A percentile compares a stretch with the other conserved stretches of the same genome.
Conservation (phyloP, 805 yeast species). For the Starmerella sp. region DNA sequence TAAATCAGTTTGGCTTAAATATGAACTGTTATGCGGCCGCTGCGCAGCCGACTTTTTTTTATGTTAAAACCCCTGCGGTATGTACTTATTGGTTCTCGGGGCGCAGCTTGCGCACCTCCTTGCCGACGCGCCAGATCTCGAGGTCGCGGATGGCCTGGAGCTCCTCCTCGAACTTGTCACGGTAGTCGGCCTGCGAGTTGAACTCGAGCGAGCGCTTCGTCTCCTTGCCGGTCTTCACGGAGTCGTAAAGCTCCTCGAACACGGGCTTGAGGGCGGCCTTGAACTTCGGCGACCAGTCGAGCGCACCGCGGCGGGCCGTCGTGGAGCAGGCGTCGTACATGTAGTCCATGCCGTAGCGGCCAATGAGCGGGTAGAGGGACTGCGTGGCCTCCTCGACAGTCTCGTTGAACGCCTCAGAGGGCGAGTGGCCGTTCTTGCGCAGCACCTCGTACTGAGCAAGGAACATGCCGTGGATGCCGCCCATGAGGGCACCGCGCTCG, state of each 20-base stretch:
- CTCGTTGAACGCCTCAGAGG: constrained; percentile 99
- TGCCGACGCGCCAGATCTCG: constrained; percentile 99
- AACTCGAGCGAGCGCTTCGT: constrained; percentile 96
- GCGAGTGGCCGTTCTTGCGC: constrained; percentile 99
- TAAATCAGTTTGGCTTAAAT: not conserved
- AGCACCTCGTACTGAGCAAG: constrained; percentile 99
- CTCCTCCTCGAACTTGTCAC: constrained; percentile 91
- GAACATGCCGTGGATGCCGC: constrained; percentile 99
- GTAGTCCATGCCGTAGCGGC: constrained; percentile 99
- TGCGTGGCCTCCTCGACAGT: constrained; percentile 99
- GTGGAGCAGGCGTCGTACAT: constrained; percentile 99
- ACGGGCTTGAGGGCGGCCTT: constrained; percentile 98
- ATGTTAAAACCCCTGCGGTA: not conserved
- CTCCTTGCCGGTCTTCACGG: constrained; percentile 93
- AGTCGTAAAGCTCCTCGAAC: constrained; percentile 87
- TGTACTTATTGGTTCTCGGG: constrained; percentile 83
- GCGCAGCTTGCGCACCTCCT: constrained; percentile 98
- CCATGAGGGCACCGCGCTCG: constrained; percentile 99
- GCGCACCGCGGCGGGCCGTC: constrained; percentile 99
- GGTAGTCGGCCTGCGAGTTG: constrained; percentile 97
- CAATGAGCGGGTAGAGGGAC: constrained; percentile 96
- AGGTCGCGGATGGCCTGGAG: constrained; percentile 85
- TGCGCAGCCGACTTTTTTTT: not conserved
- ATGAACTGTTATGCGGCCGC: not conserved
- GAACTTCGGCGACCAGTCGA: constrained; percentile 99